Evolutionary conservation across 2,329 filamentous ascomycete genomes (phyloP).

Genomic region (Diaporthe humulicola): DNA sequence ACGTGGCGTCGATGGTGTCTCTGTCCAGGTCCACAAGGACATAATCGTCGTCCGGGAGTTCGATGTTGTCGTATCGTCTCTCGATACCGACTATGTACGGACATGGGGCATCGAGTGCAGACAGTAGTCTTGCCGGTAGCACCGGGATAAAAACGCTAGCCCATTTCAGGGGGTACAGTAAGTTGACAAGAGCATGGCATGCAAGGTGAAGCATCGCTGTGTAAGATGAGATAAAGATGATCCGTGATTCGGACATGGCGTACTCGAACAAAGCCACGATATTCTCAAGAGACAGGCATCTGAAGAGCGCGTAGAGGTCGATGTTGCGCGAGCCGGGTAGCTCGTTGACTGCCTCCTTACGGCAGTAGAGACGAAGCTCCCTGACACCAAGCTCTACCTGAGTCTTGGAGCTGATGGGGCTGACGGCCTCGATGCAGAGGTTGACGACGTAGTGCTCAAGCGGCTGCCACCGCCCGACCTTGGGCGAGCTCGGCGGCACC

Average conservation of each 20-base stretch:
- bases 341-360: conserved; percentile 94
- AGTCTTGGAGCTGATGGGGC: conserved; percentile 91
- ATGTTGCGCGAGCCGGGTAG: conserved; percentile 91
- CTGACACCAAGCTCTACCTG: conserved; percentile 93
- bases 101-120: conserved; percentile 93
- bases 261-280: conserved; percentile 95
- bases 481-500: conserved; percentile 89
- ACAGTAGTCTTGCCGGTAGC: conserved; percentile 87
- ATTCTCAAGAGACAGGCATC: conserved; percentile 90
- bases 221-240: conserved; percentile 95
- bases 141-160: conserved; percentile 94
- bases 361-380: conserved; percentile 90
- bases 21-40: conserved; percentile 94
- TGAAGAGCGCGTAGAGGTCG: conserved; percentile 93
- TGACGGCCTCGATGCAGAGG: conserved; percentile 93
- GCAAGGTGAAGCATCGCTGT: conserved; percentile 96
- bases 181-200: conserved; percentile 85
- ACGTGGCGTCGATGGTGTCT: conserved; percentile 88
- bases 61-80: conserved; percentile 86
- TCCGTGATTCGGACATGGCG: conserved; percentile 90
- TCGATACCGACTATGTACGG: conserved; percentile 98
- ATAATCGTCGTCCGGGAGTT: conserved; percentile 94
- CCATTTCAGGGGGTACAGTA: conserved; percentile 94
- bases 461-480: conserved; percentile 94
- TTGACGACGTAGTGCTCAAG: conserved; percentile 97